Evolutionary conservation across 2,329 filamentous ascomycete species (phyloP).

Genomic region (Hymenoscyphus fraxineus): DNA sequence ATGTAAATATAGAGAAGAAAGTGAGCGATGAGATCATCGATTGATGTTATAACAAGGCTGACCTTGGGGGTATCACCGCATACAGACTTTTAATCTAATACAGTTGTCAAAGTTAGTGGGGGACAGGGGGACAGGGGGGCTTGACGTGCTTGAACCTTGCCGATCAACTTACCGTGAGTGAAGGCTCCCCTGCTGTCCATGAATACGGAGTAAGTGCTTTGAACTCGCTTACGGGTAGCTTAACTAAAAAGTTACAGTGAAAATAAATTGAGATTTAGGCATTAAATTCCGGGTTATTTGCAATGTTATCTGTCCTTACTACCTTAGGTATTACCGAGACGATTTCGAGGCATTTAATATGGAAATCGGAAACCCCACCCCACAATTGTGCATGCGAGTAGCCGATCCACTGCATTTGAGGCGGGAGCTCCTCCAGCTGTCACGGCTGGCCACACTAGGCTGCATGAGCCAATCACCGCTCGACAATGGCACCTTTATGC

Average conservation of each 20-base stretch:
- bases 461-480: background rate
- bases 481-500: background rate
- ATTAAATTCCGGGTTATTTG: background rate
- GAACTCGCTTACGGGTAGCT: background rate
- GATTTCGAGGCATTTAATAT: background rate
- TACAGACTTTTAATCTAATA: background rate
- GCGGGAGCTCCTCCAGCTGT: too few relatives aligned
- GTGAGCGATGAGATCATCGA: background rate
- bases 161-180: background rate
- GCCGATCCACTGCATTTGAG: background rate
- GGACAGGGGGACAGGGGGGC: background rate
- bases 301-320: background rate
- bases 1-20: background rate
- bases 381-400: background rate
- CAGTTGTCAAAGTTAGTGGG: background rate
- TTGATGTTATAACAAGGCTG: background rate
- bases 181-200: background rate
- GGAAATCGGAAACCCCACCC: background rate
- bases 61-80: background rate
- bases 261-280: background rate
- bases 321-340: background rate
- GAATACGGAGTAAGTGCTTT: background rate
- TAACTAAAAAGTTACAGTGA: background rate
- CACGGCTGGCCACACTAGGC: background rate
- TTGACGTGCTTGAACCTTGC: background rate